Conservation (phyloP, 345 rosid genomes). For the Trapa incisa region DNA sequence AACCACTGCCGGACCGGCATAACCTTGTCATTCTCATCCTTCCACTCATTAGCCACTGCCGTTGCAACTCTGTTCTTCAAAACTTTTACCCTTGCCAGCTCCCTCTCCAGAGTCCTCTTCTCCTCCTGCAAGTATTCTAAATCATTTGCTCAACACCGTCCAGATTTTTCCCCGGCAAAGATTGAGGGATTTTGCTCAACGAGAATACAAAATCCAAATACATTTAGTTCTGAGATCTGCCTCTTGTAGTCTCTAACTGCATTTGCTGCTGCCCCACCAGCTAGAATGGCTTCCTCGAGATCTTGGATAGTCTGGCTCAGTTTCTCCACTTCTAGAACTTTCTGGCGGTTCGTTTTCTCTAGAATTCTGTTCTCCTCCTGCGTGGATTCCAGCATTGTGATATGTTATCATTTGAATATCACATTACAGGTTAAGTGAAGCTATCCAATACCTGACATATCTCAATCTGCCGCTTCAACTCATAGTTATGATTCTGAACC, state of each 20-base stretch:
- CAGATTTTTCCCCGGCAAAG: background rate
- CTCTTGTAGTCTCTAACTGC: slow-evolving; percentile 57
- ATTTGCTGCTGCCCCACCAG: slow-evolving; percentile 79
- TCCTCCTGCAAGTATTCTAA: slow-evolving; percentile 40
- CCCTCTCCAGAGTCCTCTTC: slow-evolving; percentile 87
- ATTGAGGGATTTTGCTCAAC: background rate
- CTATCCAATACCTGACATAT: slow-evolving; percentile 44
- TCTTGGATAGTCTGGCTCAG: slow-evolving; percentile 71
- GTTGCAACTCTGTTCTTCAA: slow-evolving; percentile 74
- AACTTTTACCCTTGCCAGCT: slow-evolving; percentile 76
- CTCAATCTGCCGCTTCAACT: slow-evolving; percentile 76
- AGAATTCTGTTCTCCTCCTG: slow-evolving; percentile 88
- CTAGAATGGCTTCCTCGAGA: slow-evolving; percentile 74
- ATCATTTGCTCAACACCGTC: background rate
- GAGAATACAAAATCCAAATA: slow-evolving; percentile 10
- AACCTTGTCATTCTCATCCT: slow-evolving; percentile 80
- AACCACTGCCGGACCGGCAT: slow-evolving; percentile 93
- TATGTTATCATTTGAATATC: background rate
- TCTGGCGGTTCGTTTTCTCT: slow-evolving; percentile 88
- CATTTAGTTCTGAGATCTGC: slow-evolving; percentile 68
- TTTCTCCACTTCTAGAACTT: slow-evolving; percentile 77
- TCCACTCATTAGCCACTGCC: slow-evolving; percentile 90
- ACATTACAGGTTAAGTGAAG: no score
- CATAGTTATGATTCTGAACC: slow-evolving; percentile 85
- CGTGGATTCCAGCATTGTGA: background rate